These are phyloP conservation scores for Fraxinus xanthoxyloides DNA, from an alignment of 305 asterid species.

Conservation along the genomic window DNA sequence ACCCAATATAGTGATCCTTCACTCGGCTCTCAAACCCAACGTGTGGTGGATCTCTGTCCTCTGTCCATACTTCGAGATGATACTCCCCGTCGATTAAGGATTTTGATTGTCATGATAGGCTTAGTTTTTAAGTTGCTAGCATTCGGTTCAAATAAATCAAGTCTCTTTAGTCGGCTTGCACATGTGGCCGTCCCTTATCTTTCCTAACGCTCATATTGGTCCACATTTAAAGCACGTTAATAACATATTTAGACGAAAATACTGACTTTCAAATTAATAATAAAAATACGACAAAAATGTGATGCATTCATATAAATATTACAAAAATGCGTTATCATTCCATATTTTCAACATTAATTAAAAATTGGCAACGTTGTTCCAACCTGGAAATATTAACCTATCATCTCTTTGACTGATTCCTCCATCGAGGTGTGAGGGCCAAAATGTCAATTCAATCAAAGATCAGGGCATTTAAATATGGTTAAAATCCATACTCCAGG, in stretches of 20 bases:
- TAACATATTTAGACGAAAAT: no score
- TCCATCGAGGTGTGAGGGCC: neutral
- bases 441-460: neutral
- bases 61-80: neutral
- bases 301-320: neutral
- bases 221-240: neutral
- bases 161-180: neutral
- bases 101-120: neutral
- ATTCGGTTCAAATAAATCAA: neutral
- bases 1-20: no score
- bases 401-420: neutral
- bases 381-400: neutral
- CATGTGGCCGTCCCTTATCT: neutral
- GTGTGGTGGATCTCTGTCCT: neutral
- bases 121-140: neutral
- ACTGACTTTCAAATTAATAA: neutral
- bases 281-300: no score
- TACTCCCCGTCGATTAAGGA: neutral
- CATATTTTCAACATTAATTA: no score
- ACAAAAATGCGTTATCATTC: neutral
- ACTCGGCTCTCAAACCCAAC: neutral
- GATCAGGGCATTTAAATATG: neutral
- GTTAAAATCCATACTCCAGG: neutral
- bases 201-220: neutral
- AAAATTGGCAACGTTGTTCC: neutral